Conservation (phyloP, 2,329 filamentous ascomycete species). For the Stylonectria norvegica region DNA sequence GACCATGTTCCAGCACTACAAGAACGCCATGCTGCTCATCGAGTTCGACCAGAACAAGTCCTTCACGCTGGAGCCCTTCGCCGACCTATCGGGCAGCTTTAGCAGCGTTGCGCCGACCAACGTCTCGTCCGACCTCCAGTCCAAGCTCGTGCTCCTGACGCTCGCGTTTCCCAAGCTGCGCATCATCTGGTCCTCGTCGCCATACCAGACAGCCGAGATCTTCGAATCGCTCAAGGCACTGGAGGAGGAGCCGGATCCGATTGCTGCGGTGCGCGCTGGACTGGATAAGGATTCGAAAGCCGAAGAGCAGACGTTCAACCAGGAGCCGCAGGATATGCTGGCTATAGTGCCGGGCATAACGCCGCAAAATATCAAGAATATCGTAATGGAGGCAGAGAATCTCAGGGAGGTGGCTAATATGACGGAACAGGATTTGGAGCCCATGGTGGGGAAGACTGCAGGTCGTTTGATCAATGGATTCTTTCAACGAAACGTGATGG, state of each 20-base stretch:
- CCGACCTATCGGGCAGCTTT: slow-evolving; percentile 61
- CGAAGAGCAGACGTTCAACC: slow-evolving; percentile 72
- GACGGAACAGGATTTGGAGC: slow-evolving; percentile 66
- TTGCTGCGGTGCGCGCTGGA: slow-evolving; percentile 79
- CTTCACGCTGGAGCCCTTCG: slow-evolving; percentile 85
- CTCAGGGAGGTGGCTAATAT: slow-evolving; percentile 84
- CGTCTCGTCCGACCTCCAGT: slow-evolving; percentile 72
- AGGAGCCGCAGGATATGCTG: slow-evolving; percentile 88
- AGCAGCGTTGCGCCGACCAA: slow-evolving; percentile 59
- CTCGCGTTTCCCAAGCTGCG: slow-evolving; percentile 85
- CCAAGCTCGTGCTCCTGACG: slow-evolving; percentile 86
- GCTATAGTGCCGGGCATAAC: slow-evolving; percentile 79
- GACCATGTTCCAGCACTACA: slow-evolving; percentile 92
- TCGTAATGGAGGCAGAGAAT: slow-evolving; percentile 72
- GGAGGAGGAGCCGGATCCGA: slow-evolving; percentile 84
- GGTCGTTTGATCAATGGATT: slow-evolving; percentile 75
- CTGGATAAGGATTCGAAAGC: slow-evolving; percentile 55
- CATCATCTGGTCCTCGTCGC: slow-evolving; percentile 90
- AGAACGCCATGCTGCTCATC: slow-evolving; percentile 84
- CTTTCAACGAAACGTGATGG: slow-evolving; percentile 65
- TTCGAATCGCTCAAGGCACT: slow-evolving; percentile 91
- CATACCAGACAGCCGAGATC: slow-evolving; percentile 96
- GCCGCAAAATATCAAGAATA: slow-evolving; percentile 68
- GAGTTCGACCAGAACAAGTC: slow-evolving; percentile 98
- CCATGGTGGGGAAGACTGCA: slow-evolving; percentile 72